phyloP scores from a whole-genome alignment of 139 green algal species.

The Haematococcus sp. region DNA sequence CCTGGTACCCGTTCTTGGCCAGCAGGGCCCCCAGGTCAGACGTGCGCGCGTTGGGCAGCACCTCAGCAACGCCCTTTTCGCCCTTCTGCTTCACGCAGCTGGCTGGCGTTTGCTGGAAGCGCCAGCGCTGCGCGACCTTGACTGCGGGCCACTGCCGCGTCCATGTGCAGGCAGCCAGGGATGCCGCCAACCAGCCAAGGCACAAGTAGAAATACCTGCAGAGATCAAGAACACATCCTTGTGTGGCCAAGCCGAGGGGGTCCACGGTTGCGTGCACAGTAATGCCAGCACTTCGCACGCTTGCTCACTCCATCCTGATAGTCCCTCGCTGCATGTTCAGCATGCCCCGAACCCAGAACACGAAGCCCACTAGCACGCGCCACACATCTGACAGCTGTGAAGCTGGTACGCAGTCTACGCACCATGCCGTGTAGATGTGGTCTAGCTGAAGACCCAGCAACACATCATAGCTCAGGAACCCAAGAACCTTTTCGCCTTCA shows the following conservation, averaged over 20 bases:
- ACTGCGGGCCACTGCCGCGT: constrained; percentile 88
- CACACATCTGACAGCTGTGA: no score
- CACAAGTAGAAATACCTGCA: constrained; percentile 85
- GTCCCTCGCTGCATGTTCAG: no score
- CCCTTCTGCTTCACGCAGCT: constrained; percentile 23
- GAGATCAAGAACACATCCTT: no score
- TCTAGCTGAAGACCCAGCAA: constrained; percentile 74
- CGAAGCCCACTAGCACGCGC: no score
- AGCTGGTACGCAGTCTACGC: no score
- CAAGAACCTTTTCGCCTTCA: constrained; percentile 63
- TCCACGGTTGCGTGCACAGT: no score
- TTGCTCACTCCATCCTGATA: no score
- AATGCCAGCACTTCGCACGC: no score
- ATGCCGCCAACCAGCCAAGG: constrained; percentile 79
- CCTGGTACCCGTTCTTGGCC: constrained; percentile 73
- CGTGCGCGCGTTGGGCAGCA: constrained; percentile 67
- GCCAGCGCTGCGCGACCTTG: constrained; percentile 78
- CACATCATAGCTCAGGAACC: constrained; percentile 74
- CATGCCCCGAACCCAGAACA: no score
- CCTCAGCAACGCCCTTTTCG: constrained; percentile 43
- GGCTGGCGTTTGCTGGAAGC: constrained; percentile 45
- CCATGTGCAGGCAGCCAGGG: constrained; percentile 88
- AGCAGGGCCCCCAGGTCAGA: constrained; percentile 67
- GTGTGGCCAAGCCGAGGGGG: background rate
- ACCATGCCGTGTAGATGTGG: constrained; percentile 83